phyloP scores from a whole-genome alignment of 805 yeast species.

The Zygoascus tannicola region DNA sequence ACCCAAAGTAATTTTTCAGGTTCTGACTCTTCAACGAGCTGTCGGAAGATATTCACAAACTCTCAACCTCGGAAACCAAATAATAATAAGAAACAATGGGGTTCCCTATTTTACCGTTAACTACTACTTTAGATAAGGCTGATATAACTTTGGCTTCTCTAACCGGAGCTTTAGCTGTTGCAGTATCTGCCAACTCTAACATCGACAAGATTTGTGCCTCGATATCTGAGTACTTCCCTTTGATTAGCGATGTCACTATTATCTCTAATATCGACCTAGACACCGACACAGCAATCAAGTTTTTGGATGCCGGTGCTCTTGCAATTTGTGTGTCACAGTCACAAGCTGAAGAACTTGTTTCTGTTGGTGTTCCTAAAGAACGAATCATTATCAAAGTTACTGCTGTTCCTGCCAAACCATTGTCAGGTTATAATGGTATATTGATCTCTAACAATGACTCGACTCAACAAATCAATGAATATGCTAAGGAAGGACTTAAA shows the following conservation, averaged over 20 bases:
- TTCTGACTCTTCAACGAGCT: neutral
- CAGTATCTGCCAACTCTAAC: slow-evolving; percentile 1
- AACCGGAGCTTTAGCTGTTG: slow-evolving; percentile 1
- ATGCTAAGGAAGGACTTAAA: slow-evolving; percentile 3
- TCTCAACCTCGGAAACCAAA: too few relatives aligned
- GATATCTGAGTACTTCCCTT: neutral
- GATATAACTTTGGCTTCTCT: neutral
- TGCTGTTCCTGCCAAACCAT: slow-evolving; percentile 10
- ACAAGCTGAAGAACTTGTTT: slow-evolving; percentile 29
- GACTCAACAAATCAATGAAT: slow-evolving; percentile 4
- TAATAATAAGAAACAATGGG: too few relatives aligned
- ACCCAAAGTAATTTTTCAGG: neutral
- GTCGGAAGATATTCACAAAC: too few relatives aligned
- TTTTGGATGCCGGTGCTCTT: slow-evolving; percentile 54
- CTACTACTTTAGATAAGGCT: neutral
- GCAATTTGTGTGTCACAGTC: slow-evolving; percentile 34
- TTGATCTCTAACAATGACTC: slow-evolving; percentile 3
- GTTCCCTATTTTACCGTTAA: slow-evolving; percentile 2
- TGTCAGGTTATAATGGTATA: neutral
- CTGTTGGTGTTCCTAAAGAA: slow-evolving; percentile 43
- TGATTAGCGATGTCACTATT: neutral
- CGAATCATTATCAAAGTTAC: slow-evolving; percentile 34
- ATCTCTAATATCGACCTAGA: slow-evolving; percentile 5
- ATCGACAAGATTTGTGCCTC: neutral
- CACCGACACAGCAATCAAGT: slow-evolving; percentile 38